A percentile compares a stretch with the other conserved stretches of the same genome.
These are phyloP conservation scores for Fusarium beomiforme DNA, from an alignment of 2,329 filamentous ascomycete genomes.

Conservation along the genomic window DNA sequence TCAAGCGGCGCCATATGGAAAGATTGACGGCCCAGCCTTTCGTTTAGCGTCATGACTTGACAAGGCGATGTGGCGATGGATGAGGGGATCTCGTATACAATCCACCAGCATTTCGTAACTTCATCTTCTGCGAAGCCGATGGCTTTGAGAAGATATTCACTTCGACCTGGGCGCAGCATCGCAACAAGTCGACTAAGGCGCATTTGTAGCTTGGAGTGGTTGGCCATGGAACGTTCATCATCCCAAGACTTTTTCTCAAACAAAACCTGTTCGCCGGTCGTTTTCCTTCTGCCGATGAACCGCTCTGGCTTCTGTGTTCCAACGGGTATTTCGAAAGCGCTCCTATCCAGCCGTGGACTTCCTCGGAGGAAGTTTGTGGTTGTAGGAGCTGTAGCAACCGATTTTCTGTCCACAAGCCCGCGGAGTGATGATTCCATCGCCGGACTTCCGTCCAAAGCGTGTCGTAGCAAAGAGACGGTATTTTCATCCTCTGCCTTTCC, in stretches of 20 bases:
- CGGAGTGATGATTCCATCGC: background rate
- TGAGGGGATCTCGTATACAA: background rate
- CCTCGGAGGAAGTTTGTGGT: background rate
- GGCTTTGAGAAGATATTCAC: background rate
- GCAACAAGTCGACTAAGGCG: background rate
- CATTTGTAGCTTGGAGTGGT: background rate
- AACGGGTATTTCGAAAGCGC: background rate
- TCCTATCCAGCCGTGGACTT: background rate
- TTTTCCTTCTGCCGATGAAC: background rate
- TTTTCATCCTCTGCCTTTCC: background rate
- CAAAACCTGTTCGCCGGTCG: accelerated
- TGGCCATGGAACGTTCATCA: background rate
- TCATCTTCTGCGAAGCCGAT: background rate
- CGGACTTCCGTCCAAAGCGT: background rate
- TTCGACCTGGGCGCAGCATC: background rate
- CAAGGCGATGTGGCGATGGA: background rate
- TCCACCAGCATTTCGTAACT: background rate
- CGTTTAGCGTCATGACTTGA: background rate
- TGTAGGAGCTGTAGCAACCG: background rate
- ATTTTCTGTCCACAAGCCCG: background rate
- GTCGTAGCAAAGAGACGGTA: accelerated
- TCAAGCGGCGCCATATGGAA: background rate
- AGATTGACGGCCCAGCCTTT: background rate
- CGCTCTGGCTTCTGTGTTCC: accelerated
- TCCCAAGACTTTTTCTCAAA: background rate